These are phyloP conservation scores for Saccharomycopsis sp. DNA, from an alignment of 805 yeast genomes.

Conservation along the genomic window DNA sequence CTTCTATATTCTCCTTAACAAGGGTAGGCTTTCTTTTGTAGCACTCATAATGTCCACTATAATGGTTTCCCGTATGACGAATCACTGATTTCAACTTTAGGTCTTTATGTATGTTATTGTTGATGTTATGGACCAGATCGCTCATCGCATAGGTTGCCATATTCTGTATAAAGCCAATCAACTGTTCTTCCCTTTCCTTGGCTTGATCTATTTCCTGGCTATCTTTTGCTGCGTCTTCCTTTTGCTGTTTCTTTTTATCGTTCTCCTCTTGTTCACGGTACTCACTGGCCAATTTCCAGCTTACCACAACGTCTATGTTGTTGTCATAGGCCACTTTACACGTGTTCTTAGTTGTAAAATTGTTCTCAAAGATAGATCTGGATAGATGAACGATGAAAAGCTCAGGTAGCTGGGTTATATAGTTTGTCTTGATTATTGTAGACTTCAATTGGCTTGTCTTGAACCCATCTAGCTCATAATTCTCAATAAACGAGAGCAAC, in stretches of 20 bases:
- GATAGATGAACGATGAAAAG: constrained; percentile 77
- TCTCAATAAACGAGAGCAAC: constrained; percentile 40
- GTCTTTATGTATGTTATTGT: constrained; percentile 26
- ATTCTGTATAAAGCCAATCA: constrained; percentile 5
- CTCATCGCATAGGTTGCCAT: constrained; percentile 6
- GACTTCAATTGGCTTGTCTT: constrained; percentile 45
- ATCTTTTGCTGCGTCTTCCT: constrained; percentile 24
- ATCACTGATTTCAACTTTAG: constrained; percentile 68
- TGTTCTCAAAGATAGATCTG: constrained; percentile 69
- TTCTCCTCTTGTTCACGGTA: constrained; percentile 25
- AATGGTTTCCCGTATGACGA: constrained; percentile 83
- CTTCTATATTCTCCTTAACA: constrained; percentile 25
- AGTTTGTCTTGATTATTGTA: constrained; percentile 59
- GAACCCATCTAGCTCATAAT: constrained; percentile 39
- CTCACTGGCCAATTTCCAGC: constrained; percentile 29
- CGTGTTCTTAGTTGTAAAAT: constrained; percentile 61
- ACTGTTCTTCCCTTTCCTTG: constrained; percentile 3
- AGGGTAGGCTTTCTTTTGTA: constrained; percentile 67
- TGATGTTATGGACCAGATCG: constrained; percentile 27
- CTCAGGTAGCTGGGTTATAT: constrained; percentile 59
- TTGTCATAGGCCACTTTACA: constrained; percentile 67
- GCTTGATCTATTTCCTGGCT: constrained; percentile 23
- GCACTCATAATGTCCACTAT: constrained; percentile 87
- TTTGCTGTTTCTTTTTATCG: constrained; percentile 14
- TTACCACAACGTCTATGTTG: constrained; percentile 40